Conservation (phyloP, 1,284 basidiomycete species). For the Polyporus tsugae region DNA sequence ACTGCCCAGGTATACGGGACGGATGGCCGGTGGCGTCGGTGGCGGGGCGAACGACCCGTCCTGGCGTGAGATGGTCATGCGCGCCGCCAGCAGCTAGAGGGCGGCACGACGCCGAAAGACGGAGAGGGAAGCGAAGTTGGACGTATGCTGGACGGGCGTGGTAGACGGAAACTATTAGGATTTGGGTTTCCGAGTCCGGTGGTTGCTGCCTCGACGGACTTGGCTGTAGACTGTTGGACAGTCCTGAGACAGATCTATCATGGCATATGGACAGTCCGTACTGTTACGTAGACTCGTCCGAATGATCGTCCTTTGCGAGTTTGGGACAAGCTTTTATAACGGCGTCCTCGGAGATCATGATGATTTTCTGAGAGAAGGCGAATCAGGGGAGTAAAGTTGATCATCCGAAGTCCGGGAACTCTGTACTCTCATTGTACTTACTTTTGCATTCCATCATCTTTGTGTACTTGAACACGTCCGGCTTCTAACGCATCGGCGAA, state of each 20-base stretch:
- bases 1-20: background rate
- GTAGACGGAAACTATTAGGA: background rate
- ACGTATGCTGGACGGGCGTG: conserved; percentile 1
- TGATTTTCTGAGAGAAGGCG: background rate
- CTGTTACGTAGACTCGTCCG: background rate
- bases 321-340: background rate
- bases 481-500: background rate
- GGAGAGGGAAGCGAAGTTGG: background rate
- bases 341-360: background rate
- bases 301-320: background rate
- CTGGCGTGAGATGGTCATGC: conserved; percentile 33
- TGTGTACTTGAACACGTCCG: background rate
- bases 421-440: background rate
- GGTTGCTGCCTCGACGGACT: background rate
- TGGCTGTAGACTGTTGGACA: background rate
- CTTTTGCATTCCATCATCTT: background rate
- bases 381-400: background rate
- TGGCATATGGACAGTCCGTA: background rate
- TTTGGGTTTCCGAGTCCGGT: background rate
- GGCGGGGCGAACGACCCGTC: conserved; percentile 14
- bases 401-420: background rate
- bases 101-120: background rate
- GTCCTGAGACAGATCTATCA: conserved; percentile 1
- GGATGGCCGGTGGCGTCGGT: conserved; percentile 9
- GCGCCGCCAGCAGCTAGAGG: conserved; percentile 20